A percentile compares a stretch with the other conserved stretches of the same genome.
Conservation (phyloP, 257 asterid genomes). For the Vinca minor region DNA sequence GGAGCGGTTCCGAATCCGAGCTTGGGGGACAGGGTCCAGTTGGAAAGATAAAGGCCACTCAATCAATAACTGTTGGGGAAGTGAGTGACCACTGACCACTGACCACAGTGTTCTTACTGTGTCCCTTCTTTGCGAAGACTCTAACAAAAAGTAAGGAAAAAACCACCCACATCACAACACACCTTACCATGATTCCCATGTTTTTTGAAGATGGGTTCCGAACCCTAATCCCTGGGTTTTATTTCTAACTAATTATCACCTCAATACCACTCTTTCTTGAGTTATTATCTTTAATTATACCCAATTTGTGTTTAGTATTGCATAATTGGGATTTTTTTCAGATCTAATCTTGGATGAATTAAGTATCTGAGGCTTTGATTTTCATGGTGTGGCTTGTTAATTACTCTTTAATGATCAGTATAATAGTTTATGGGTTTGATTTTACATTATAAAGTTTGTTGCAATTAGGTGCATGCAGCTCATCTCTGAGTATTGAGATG, state of each 20-base stretch:
- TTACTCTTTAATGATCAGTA: neutral
- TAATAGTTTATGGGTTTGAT: neutral
- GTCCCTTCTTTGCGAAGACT: neutral
- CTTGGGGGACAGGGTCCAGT: too few species aligned
- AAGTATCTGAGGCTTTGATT: neutral
- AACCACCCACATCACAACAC: neutral
- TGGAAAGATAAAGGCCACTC: too few species aligned
- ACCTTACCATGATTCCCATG: slow-evolving; percentile 15
- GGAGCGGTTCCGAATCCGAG: too few species aligned
- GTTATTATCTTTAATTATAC: neutral
- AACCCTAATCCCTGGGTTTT: neutral
- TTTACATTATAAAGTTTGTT: neutral
- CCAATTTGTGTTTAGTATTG: neutral
- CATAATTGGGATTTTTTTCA: neutral
- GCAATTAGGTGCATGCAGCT: slow-evolving; percentile 1
- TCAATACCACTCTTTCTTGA: neutral
- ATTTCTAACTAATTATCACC: neutral
- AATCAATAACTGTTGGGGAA: neutral
- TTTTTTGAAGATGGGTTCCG: slow-evolving; percentile 6
- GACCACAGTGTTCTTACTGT: neutral
- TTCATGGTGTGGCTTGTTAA: neutral
- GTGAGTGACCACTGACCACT: too few species aligned
- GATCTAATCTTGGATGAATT: too few species aligned
- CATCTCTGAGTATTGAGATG: neutral
- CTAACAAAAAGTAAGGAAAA: neutral